Conservation (phyloP, 108 stramenopile genomes). For the Aurantiochytrium sp. region DNA sequence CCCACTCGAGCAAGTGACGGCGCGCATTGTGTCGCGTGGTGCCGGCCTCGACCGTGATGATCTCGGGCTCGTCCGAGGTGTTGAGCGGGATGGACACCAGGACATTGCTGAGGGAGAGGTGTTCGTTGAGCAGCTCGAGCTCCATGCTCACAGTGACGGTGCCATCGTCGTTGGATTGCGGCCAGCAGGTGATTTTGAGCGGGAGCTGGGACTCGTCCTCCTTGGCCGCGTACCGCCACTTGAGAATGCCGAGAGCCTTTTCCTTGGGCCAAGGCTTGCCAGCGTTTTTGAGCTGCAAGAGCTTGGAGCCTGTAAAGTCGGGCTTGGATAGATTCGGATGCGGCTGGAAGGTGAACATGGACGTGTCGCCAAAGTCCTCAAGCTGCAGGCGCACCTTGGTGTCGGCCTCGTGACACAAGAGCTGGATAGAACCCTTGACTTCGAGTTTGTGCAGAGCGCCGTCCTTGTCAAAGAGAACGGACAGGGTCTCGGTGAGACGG, state of each 20-base stretch:
- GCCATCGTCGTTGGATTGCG: constrained; percentile 3
- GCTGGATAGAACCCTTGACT: background rate
- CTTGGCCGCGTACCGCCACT: constrained; percentile 25
- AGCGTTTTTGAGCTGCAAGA: constrained; percentile 20
- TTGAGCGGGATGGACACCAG: background rate
- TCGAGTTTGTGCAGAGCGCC: background rate
- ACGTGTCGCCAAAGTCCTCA: background rate
- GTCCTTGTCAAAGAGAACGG: constrained; percentile 14
- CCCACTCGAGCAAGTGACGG: background rate
- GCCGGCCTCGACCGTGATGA: background rate
- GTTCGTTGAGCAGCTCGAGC: background rate
- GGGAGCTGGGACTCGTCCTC: constrained; percentile 26
- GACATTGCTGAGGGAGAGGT: background rate
- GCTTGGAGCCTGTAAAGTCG: background rate
- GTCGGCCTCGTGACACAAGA: background rate
- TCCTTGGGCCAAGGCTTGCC: constrained; percentile 16
- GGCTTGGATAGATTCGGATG: constrained; percentile 18
- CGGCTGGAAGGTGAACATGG: background rate
- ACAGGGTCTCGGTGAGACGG: background rate
- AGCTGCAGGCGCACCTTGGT: background rate
- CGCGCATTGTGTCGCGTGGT: background rate
- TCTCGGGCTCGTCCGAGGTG: constrained; percentile 20
- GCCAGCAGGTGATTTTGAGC: constrained; percentile 1
- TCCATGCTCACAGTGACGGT: constrained; percentile 21
- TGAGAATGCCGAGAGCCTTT: constrained; percentile 16